Percentiles rank a stretch among this genome's conserved stretches.
Conservation (phyloP, 78 protist genomes). For the Dictyostelium intermedium region DNA sequence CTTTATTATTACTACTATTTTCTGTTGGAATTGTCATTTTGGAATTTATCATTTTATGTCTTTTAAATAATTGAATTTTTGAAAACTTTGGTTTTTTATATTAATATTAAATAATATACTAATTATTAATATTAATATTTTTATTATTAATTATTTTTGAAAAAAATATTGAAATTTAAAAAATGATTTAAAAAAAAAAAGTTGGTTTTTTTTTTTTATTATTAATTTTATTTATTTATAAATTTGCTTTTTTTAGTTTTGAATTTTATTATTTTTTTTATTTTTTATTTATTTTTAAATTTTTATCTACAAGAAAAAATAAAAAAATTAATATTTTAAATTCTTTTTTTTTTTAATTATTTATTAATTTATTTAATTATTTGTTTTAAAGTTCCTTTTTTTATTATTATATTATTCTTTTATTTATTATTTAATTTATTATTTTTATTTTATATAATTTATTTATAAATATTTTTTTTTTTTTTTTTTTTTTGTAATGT, state of each 20-base stretch:
- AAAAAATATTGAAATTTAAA: neutral
- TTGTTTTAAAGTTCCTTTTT: no score
- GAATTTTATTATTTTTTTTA: neutral
- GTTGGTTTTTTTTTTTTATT: neutral
- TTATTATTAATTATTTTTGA: no score
- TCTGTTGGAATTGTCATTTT: constrained; percentile 11
- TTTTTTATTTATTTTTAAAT: neutral
- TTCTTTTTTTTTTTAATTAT: neutral
- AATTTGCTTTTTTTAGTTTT: neutral
- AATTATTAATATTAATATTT: neutral
- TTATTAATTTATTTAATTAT: no score
- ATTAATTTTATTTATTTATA: neutral
- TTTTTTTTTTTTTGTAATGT: neutral
- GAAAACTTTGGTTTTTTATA: neutral
- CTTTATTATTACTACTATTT: neutral
- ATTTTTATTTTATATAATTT: neutral
- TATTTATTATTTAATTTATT: neutral
- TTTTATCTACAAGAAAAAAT: neutral
- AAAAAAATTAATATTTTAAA: neutral
- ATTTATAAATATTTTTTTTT: no score
- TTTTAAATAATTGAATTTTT: constrained; percentile 8
- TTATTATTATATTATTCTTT: neutral
- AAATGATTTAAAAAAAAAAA: neutral
- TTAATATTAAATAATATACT: neutral
- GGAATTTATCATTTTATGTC: constrained; percentile 11